A percentile compares a stretch with the other conserved stretches of the same genome.
These are phyloP conservation scores for Sphenostylis stenocarpa DNA, from an alignment of 306 rosid genomes.

Conservation along the genomic window DNA sequence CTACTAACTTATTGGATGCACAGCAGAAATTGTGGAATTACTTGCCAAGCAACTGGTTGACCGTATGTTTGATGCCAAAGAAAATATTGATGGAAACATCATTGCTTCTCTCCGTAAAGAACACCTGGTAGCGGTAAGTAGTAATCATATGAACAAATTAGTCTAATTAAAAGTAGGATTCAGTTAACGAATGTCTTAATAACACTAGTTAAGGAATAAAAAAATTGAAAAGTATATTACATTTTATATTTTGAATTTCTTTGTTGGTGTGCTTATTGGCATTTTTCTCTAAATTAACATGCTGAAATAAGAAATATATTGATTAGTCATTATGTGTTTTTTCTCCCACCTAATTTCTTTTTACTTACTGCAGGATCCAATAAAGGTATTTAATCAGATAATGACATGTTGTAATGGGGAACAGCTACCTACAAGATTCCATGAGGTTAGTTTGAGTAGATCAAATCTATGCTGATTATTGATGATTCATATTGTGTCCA, in stretches of 20 bases:
- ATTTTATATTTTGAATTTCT: neutral
- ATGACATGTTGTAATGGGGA: constrained; percentile 59
- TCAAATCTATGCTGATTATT: neutral
- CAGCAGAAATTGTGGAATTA: constrained; percentile 49
- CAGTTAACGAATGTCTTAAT: neutral
- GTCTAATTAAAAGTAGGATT: neutral
- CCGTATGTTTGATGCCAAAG: constrained; percentile 62
- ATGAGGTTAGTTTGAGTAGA: constrained; percentile 62
- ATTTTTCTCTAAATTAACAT: neutral
- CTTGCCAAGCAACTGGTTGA: constrained; percentile 64
- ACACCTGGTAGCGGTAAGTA: constrained; percentile 44
- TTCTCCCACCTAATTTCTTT: neutral
- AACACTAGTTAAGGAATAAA: neutral
- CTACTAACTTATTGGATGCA: constrained; percentile 32
- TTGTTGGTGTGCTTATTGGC: neutral
- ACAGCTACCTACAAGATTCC: constrained; percentile 45
- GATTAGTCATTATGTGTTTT: neutral
- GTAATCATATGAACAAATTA: neutral
- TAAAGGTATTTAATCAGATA: constrained; percentile 47
- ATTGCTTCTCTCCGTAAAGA: constrained; percentile 51
- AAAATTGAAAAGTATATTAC: neutral
- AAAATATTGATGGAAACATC: constrained; percentile 69
- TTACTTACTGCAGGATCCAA: constrained; percentile 56
- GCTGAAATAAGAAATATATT: neutral
- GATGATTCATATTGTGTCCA: neutral